These are phyloP conservation scores for Camellia lanceoleosa DNA, from an alignment of 148 eudicot genomes.

Conservation along the genomic window DNA sequence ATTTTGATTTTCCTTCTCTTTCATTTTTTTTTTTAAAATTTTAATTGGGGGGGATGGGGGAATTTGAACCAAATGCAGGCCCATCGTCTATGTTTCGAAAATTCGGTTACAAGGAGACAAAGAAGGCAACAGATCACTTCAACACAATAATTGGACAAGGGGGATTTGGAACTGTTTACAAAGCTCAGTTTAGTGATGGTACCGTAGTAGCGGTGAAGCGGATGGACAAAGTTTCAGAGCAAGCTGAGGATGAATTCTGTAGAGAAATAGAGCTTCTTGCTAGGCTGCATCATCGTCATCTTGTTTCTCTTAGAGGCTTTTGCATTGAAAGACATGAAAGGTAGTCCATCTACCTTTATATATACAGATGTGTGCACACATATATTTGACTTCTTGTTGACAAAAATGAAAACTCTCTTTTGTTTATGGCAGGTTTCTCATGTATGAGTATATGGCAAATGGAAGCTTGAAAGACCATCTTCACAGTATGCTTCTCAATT, in stretches of 20 bases:
- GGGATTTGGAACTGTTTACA: conserved; percentile 89
- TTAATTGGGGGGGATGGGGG: not conserved
- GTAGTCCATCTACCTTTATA: conserved; percentile 28
- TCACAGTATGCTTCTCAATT: conserved; percentile 55
- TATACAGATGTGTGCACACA: not conserved
- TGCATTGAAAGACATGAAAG: conserved; percentile 75
- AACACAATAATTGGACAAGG: conserved; percentile 80
- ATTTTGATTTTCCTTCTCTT: not conserved
- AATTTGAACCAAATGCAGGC: conserved; percentile 41
- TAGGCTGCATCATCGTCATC: conserved; percentile 96
- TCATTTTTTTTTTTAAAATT: not conserved
- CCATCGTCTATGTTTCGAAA: conserved; percentile 65
- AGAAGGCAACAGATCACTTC: conserved; percentile 77
- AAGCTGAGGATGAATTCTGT: conserved; percentile 91
- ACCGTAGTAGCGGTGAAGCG: conserved; percentile 72
- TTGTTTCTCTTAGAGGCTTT: conserved; percentile 86
- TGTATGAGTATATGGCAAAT: conserved; percentile 86
- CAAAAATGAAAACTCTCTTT: not conserved
- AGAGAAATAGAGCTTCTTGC: conserved; percentile 91
- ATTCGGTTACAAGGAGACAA: conserved; percentile 76
- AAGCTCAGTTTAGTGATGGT: conserved; percentile 73
- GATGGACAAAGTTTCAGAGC: conserved; percentile 82
- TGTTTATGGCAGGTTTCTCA: conserved; percentile 70
- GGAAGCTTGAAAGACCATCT: conserved; percentile 98
- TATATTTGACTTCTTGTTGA: not conserved